These are phyloP conservation scores for Pseudoturritis turrita DNA, from an alignment of 345 rosid genomes.

Conservation along the genomic window DNA sequence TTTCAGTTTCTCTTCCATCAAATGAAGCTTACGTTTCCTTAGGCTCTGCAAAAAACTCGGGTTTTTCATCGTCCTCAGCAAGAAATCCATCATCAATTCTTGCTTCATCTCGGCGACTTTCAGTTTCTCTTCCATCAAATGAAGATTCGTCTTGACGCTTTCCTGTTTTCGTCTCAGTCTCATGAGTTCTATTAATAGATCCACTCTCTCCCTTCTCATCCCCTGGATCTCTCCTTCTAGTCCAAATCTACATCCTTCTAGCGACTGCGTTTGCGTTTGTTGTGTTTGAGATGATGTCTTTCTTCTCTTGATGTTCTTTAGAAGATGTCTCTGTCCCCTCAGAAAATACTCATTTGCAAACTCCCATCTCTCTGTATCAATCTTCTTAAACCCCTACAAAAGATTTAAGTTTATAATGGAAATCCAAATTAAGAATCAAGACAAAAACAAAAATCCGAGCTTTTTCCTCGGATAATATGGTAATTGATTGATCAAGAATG, in stretches of 20 bases:
- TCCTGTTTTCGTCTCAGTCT: conserved; percentile 55
- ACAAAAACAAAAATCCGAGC: neutral
- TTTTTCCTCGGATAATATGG: neutral
- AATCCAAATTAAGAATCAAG: neutral
- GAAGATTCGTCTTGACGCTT: conserved; percentile 41
- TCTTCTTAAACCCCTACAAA: conserved; percentile 84
- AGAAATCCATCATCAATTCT: conserved; percentile 55
- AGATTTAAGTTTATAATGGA: too few species aligned
- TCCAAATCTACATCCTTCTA: conserved; percentile 42
- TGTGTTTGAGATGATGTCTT: conserved; percentile 26
- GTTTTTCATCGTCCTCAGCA: conserved; percentile 51
- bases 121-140: conserved; percentile 48
- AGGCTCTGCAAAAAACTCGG: conserved; percentile 43
- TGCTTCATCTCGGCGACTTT: conserved; percentile 46
- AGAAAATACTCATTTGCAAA: conserved; percentile 63
- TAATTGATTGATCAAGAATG: neutral
- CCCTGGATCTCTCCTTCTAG: conserved; percentile 44
- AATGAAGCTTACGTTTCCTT: conserved; percentile 43
- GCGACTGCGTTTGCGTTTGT: conserved; percentile 9
- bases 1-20: conserved; percentile 48
- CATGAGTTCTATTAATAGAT: conserved; percentile 45
- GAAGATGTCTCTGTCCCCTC: conserved; percentile 56
- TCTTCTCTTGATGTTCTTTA: conserved; percentile 55
- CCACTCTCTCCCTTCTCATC: conserved; percentile 48
- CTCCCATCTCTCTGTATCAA: conserved; percentile 92